phyloP scores from a whole-genome alignment of 257 asterid species.

The Primulina huaijiensis region DNA sequence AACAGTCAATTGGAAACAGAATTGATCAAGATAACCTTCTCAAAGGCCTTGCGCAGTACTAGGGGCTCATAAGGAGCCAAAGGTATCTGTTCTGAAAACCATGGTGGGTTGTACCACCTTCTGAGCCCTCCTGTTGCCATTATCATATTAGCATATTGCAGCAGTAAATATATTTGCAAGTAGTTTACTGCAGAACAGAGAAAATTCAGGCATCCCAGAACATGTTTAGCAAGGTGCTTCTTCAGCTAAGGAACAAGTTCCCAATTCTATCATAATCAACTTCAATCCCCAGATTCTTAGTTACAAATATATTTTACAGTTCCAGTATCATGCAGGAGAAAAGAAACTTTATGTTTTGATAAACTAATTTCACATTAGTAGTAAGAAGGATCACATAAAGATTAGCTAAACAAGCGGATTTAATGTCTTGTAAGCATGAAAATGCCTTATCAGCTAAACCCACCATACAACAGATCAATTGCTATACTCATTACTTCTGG shows the following conservation, averaged over 20 bases:
- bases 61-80: slow-evolving; percentile 69
- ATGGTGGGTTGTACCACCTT: slow-evolving; percentile 97
- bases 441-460: slow-evolving; percentile 7
- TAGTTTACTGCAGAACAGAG: slow-evolving; percentile 19
- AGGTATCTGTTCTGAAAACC: slow-evolving; percentile 81
- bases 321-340: slow-evolving; percentile 6
- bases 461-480: background rate
- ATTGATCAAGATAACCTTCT: slow-evolving; percentile 61
- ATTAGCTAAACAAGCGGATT: slow-evolving; percentile 1
- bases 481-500: background rate
- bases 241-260: slow-evolving; percentile 10
- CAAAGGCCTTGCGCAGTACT: slow-evolving; percentile 80
- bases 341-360: background rate
- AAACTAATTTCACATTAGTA: slow-evolving; percentile 15
- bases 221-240: slow-evolving; percentile 18
- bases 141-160: slow-evolving; percentile 19
- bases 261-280: slow-evolving; percentile 10
- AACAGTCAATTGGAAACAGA: slow-evolving; percentile 16
- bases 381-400: background rate
- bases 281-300: slow-evolving; percentile 9
- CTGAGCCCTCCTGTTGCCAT: slow-evolving; percentile 64
- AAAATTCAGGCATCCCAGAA: slow-evolving; percentile 3
- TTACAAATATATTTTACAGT: slow-evolving; percentile 2
- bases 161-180: slow-evolving; percentile 18
- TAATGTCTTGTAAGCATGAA: background rate